Evolutionary conservation across 1,284 basidiomycete genomes (phyloP).

Genomic region (Sporisorium iseilematis-ciliati): DNA sequence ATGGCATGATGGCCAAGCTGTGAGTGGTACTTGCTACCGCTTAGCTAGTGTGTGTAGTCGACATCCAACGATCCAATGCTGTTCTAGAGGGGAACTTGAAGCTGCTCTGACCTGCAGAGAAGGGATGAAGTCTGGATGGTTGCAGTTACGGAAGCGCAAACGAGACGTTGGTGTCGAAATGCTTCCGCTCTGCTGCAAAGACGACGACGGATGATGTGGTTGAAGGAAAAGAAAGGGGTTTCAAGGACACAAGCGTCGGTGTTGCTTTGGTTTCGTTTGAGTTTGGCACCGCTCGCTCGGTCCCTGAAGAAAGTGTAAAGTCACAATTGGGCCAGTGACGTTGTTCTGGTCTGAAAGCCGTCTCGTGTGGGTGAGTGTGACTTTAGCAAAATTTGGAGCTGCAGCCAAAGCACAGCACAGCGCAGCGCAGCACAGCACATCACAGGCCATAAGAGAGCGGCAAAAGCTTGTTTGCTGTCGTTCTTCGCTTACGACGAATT

Average conservation of each 20-base stretch:
- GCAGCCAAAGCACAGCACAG: conserved; percentile 1
- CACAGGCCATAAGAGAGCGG: not conserved
- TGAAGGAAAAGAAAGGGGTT: not conserved
- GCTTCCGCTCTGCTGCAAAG: too few relatives aligned
- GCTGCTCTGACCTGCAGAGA: conserved; percentile 18
- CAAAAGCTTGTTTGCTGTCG: not conserved
- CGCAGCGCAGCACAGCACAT: not conserved
- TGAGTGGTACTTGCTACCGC: not conserved
- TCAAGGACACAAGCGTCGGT: not conserved
- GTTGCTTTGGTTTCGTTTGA: not conserved
- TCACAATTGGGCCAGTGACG: conserved; percentile 9
- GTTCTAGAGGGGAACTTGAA: not conserved
- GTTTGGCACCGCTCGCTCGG: not conserved
- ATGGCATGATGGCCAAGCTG: conserved; percentile 6
- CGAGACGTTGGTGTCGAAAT: not conserved
- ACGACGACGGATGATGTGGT: not conserved
- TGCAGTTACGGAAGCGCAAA: not conserved
- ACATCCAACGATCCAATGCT: not conserved
- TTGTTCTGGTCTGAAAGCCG: not conserved
- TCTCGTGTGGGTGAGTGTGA: too few relatives aligned
- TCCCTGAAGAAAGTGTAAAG: conserved; percentile 8
- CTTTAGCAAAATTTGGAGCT: not conserved
- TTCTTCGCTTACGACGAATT: too few relatives aligned
- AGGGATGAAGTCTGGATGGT: not conserved
- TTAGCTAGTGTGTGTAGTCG: not conserved